A percentile compares a stretch with the other conserved stretches of the same genome.
phyloP scores from a whole-genome alignment of 2,329 filamentous ascomycete genomes.

The Ophioceras dolichostomum region DNA sequence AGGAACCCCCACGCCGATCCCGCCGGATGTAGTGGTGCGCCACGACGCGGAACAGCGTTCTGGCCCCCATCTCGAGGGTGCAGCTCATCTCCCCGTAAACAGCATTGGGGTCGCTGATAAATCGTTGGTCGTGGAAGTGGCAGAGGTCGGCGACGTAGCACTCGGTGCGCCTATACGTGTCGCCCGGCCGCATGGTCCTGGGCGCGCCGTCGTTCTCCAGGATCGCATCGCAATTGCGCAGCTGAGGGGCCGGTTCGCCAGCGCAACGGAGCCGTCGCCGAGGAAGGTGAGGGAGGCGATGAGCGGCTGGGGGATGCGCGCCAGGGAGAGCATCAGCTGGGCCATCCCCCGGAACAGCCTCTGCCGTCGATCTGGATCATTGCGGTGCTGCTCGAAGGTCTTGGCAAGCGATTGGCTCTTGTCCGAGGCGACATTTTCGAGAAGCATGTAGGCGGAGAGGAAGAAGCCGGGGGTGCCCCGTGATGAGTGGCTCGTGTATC shows the following conservation, averaged over 20 bases:
- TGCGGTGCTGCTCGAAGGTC: conserved; percentile 10
- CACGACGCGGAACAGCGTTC: conserved; percentile 10
- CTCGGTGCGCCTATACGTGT: conserved; percentile 17
- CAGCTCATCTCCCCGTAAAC: conserved; percentile 9
- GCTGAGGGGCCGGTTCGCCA: conserved; percentile 17
- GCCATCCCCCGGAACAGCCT: conserved; percentile 18
- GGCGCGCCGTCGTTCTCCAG: conserved; percentile 19
- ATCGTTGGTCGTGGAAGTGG: conserved; percentile 11
- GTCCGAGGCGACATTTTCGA: conserved; percentile 13
- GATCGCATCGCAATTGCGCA: conserved; percentile 14
- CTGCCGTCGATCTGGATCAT: conserved; percentile 9
- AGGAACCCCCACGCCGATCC: not conserved
- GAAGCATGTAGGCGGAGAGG: conserved; percentile 12
- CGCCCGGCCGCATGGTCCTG: conserved; percentile 14
- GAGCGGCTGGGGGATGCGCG: conserved; percentile 11
- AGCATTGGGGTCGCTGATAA: conserved; percentile 13
- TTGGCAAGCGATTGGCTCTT: conserved; percentile 15
- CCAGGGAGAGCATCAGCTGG: conserved; percentile 13
- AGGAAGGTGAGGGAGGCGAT: conserved; percentile 12
- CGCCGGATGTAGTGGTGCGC: conserved; percentile 4
- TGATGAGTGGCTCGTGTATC: conserved; percentile 5
- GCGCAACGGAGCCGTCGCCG: conserved; percentile 16
- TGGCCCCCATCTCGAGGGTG: conserved; percentile 14
- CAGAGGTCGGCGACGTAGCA: conserved; percentile 12
- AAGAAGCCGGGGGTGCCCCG: conserved; percentile 4